A percentile compares a stretch with the other conserved stretches of the same genome.
Evolutionary conservation across 192 early-diverging fungal genomes (phyloP).

Genomic region (Coemansia sp.): DNA sequence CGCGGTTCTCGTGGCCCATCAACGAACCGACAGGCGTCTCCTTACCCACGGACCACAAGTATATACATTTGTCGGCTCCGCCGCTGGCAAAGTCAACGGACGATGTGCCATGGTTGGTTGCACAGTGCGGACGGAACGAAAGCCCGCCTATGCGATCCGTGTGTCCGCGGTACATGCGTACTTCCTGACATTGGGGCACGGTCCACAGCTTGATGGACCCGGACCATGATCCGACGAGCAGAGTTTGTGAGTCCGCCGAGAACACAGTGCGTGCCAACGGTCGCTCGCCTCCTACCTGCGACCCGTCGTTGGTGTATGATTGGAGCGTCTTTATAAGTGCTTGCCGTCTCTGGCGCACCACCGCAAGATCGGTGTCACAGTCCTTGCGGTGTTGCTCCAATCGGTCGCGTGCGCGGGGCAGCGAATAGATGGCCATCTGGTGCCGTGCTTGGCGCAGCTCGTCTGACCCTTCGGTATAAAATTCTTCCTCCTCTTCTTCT

Average conservation of each 20-base stretch:
- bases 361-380: constrained; percentile 24
- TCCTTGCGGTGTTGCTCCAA: constrained; percentile 61
- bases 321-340: constrained; percentile 44
- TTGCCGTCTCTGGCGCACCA: constrained; percentile 46
- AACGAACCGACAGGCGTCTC: constrained; percentile 75
- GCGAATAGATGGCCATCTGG: constrained; percentile 71
- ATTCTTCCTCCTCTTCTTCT: constrained; percentile 69
- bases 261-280: constrained; percentile 78
- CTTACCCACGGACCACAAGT: constrained; percentile 84
- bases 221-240: constrained; percentile 84
- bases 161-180: constrained; percentile 72
- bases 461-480: constrained; percentile 76
- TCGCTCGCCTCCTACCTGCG: constrained; percentile 88
- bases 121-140: constrained; percentile 83
- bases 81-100: constrained; percentile 81
- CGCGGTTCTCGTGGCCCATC: constrained; percentile 78
- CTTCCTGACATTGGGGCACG: constrained; percentile 69
- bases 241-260: constrained; percentile 71
- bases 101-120: constrained; percentile 43
- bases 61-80: constrained; percentile 72
- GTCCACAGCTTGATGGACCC: constrained; percentile 87
- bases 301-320: constrained; percentile 67
- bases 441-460: constrained; percentile 69
- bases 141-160: constrained; percentile 85
- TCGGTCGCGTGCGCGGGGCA: constrained; percentile 67